phyloP scores from a whole-genome alignment of 2,329 filamentous ascomycete species.

The Trichoderma sp. region DNA sequence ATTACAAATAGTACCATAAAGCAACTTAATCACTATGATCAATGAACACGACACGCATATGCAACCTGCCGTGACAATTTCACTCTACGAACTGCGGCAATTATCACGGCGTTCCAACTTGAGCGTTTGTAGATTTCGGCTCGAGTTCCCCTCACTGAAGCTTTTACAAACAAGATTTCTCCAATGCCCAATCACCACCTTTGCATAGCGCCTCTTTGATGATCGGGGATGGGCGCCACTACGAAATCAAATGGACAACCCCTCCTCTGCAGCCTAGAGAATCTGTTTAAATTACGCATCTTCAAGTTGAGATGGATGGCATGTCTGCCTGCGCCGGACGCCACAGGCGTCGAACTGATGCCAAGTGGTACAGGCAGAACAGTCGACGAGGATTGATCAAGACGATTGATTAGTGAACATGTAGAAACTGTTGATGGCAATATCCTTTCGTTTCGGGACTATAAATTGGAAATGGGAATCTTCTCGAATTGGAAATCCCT shows the following conservation, averaged over 20 bases:
- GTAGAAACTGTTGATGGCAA: neutral
- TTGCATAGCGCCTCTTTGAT: neutral
- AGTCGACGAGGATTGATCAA: too few species aligned
- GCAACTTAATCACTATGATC: neutral
- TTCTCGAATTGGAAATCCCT: neutral
- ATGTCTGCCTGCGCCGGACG: neutral
- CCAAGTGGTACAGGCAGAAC: neutral
- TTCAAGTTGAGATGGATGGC: neutral
- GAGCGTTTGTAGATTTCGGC: neutral
- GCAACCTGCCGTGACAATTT: neutral
- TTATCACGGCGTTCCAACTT: neutral
- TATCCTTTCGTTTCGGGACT: neutral
- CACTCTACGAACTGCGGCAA: neutral
- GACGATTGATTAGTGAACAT: constrained; percentile 3
- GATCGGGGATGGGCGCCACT: neutral
- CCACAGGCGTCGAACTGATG: constrained; percentile 13
- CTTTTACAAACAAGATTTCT: neutral
- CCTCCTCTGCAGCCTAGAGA: neutral
- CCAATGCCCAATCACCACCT: neutral
- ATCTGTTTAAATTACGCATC: neutral
- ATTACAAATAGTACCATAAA: neutral
- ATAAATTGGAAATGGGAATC: too few species aligned
- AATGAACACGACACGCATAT: neutral
- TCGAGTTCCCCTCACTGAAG: neutral
- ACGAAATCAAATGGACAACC: neutral